Evolutionary conservation across 129 eudicot genomes (phyloP), one percentile per base, ranked within the genome.

Genomic region (Solidago caesia): DNA sequence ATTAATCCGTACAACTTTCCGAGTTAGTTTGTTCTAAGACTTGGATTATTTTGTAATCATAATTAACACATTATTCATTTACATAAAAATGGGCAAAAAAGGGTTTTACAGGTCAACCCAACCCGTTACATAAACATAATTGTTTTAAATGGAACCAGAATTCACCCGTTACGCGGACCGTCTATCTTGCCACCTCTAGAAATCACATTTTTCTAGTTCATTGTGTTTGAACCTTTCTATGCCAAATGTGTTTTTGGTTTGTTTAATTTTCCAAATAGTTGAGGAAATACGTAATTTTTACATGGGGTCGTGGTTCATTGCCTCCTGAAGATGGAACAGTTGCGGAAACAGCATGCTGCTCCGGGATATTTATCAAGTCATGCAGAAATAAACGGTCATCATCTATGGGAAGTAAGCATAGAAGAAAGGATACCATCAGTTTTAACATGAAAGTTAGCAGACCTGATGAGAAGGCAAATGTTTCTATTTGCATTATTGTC

Each of bases 281-380:
- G 92, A 83, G 98, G 63, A 92, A 88, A 71, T 90, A 86, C 77
- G 96, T 92, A 57, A 66, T 46, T 61, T 88, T 78, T 71, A 92
- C 96, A 45, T 92, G 96, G 96, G 86, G 85, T 9, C 80, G 90
- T 85, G 77, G 78, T 62, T 64, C 87, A 41, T 60, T 86, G 77
- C 82, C 83, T 68, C 88, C 77, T 63, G 80, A 85, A 39, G 59
- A 77, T 63, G 70, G 58, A 52, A 79, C 61, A n/a, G 46, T 56
- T 42, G 69, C 13, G 15, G 67, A 77, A 41, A 83, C 74, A n/a
- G 52, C 81, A 46, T 84, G 92, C 77, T 89, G 96, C 81, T 52
- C 77, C 8, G 84, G 87, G 46, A 39, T 81, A 59, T 74, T 64
- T 64, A 69, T 53, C 39, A 80, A 86, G 58, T 61, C 90, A 45